Evolutionary conservation across 352 stramenopile genomes (phyloP).

Genomic region (Elongisporangium prolatum): DNA sequence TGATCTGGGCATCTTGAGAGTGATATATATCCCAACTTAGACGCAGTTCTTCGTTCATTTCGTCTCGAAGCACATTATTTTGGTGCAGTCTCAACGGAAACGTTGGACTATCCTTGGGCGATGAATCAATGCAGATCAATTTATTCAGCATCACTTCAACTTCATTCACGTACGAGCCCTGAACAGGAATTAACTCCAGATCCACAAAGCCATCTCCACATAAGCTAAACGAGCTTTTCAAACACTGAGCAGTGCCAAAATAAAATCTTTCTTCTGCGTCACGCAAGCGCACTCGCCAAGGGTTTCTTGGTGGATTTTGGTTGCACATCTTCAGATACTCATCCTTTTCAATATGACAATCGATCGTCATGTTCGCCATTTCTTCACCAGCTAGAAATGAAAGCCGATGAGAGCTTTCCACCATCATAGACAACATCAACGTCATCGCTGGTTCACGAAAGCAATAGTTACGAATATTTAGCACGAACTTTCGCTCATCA

Average conservation of each 20-base stretch:
- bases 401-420: constrained; percentile 19
- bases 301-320: constrained; percentile 11
- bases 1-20: constrained; percentile 4
- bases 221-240: background rate
- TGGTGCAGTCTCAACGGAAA: constrained; percentile 19
- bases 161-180: constrained; percentile 11
- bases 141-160: constrained; percentile 10
- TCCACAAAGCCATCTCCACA: background rate
- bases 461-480: constrained; percentile 20
- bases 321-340: constrained; percentile 10
- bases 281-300: constrained; percentile 17
- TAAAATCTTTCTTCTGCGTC: constrained; percentile 13
- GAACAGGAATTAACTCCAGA: constrained; percentile 7
- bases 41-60: constrained; percentile 35
- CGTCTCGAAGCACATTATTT: constrained; percentile 21
- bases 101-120: background rate
- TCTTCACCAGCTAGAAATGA: constrained; percentile 18
- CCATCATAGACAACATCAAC: constrained; percentile 23
- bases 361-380: background rate
- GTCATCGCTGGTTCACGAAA: constrained; percentile 38
- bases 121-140: constrained; percentile 3
- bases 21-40: constrained; percentile 39
- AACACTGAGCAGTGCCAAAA: constrained; percentile 4
- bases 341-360: constrained; percentile 16
- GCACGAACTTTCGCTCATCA: constrained; percentile 17